Base-by-base conservation (phyloP, 2,329 filamentous ascomycete species). In the Thermoascus crustaceus region DNA sequence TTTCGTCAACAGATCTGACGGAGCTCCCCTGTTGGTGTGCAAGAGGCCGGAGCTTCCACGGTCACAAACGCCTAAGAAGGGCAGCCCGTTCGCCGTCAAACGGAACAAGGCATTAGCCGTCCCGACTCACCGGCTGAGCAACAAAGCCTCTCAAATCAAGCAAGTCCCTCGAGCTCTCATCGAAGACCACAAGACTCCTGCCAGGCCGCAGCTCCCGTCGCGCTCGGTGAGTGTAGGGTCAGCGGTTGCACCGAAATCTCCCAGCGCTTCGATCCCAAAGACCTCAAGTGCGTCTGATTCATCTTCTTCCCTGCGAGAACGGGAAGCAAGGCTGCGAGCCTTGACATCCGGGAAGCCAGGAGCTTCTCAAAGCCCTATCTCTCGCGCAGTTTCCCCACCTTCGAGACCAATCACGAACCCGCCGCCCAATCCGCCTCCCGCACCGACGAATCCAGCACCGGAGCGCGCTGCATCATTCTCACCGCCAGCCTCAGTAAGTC, bases 81-180 rank as follows among this genome's bases (percentile, higher is more conserved):
- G 42, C 17, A 53, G 39, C 17, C 54, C 63, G 2, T 64, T 63
- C 27, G 47, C 50, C 7, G 48, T 51, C 18, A 62, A 55, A 34
- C 57, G 60, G 26, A 64, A 64, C 33, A 49, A 41, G 24, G 53
- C 43, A 2, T 42, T 66, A 8, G 52, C 57, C 2, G 48, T 60
- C 18, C 65, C 65, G 13, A 67, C 59, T 3, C 60, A 67, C 40
- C 52, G 61, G 30, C 46, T 68, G 16, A 59, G 56, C 27, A 61
- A 49, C 33, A 53, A 51, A 37, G 59, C 61, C 2, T 57, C 57
- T 2, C 54, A 54, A 22, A 52, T 68, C 10, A 57, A 43, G 13
- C 54, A 55, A 31, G 63, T 64, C 5, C 64, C 64, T 3, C 52
- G 52, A 13, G 55, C 55, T 6, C 48, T 68, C 14, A 51, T 68